Evolutionary conservation across 2,329 filamentous ascomycete species (phyloP), one percentile per base, ranked within the genome.

Genomic region (Nemania abortiva): DNA sequence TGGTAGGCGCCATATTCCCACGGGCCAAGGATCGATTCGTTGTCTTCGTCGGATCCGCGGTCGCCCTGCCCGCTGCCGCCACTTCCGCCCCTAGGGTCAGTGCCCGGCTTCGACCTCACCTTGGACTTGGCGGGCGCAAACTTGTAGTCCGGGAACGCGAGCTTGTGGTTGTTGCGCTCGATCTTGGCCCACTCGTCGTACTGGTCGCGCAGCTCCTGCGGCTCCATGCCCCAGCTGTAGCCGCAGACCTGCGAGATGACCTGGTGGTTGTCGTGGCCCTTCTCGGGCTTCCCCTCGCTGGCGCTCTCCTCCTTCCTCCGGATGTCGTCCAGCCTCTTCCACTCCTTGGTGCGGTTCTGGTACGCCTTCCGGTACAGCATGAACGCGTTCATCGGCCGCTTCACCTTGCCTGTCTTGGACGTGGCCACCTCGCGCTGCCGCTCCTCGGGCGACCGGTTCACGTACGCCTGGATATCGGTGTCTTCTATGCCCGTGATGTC

Each of bases 361-460:
- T 93, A 98, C 6, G 94, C 93, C 73, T 96, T 97, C 50, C 96
- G 91, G 80, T 99, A 99, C 59, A 99, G 85, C 92, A 99, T 97
- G 83, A 98, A 99, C 0, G 93, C 95, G 80, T 99, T 99, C 91
- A 98, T 97, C 2, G 96, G 95, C 34, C 96, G 88, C 76, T 95
- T 94, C 74, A 98, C 88, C 78, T 95, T 94, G 29, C 92, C 84
- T 42, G 89, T 84, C 75, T 90, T 93, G 66, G 89, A 87, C 74
- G 88, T 87, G 52, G 89, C 87, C 10, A 91, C 89, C 79, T 97
- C 94, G 63, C 84, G 82, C 57, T 84, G 85, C 65, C 95, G 88
- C 6, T 86, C 86, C 65, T 93, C 90, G 1, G 84, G 81, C 10
- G 92, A 84, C 59, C 95, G 88, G 75, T 91, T 89, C 42, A 97